Evolutionary conservation across 805 yeast species (phyloP), one percentile per base, ranked within the genome.

Genomic region (Lachancea fermentati): DNA sequence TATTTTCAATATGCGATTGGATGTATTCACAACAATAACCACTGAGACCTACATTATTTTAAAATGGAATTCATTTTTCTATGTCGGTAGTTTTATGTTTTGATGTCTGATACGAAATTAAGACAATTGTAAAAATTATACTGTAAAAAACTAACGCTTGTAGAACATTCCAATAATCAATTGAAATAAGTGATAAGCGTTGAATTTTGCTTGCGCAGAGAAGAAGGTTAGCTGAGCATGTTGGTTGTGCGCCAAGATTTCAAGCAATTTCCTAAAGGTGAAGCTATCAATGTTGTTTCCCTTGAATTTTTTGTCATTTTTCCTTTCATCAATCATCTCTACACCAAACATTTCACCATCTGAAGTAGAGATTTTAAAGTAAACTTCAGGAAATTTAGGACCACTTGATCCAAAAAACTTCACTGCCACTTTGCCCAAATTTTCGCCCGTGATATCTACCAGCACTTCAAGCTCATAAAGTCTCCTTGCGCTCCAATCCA

Each of bases 401-500:
- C 67, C 69, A 36, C 68, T 66, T 17, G 69, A 57, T 8, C 65
- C 65, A 46, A 61, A 63, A 2, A 65, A 65, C 19, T 62, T 65
- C 1, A 65, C 60, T 0, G 68, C 58, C 13, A 57, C 60, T 18
- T 60, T 52, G 19, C 64, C 67, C 19, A 65, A 51, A 37, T 71
- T 66, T 17, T 73, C 66, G 0, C 86, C 87, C 13, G 71, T 72
- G 30, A 83, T 67, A 38, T 77, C 81, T 3, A 73, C 57, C 15
- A 89, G 58, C 1, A 88, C 73, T 0, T 84, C 81, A 47, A 76
- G 81, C 43, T 88, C 96, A 54, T 75, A 68, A 29, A 91, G 70
- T 52, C 79, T 81, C 49, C 82, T 81, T 3, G 86, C 81, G 0
- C 86, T 74, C 65, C 85, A 85, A 76, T 85, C 38, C 83, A 79